These are phyloP conservation scores for Oxyria digyna DNA, from an alignment of 148 eudicot species.

Conservation along the genomic window DNA sequence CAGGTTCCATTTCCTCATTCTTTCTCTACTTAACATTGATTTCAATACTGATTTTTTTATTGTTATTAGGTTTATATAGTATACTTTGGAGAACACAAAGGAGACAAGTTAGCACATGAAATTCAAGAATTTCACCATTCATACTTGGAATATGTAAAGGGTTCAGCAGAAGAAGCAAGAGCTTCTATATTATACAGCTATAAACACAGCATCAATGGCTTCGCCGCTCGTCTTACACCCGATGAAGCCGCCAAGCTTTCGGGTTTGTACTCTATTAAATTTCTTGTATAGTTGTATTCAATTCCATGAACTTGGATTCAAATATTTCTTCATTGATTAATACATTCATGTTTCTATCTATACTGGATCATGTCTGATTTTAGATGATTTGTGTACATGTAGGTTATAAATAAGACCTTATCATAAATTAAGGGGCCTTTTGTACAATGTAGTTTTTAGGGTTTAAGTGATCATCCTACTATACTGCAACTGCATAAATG, in stretches of 20 bases:
- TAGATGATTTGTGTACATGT: neutral
- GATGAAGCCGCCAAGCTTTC: conserved; percentile 53
- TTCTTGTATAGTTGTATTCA: too few relatives aligned
- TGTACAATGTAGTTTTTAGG: too few relatives aligned
- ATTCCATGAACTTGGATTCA: neutral
- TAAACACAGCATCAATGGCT: conserved; percentile 76
- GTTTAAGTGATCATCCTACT: too few relatives aligned
- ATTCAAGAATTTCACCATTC: conserved; percentile 63
- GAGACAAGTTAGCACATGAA: conserved; percentile 42
- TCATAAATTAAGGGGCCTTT: too few relatives aligned
- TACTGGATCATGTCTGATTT: neutral
- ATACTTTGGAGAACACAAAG: conserved; percentile 62
- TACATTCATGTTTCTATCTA: neutral
- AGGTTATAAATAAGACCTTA: neutral
- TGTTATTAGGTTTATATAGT: conserved; percentile 56
- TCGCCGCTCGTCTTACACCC: conserved; percentile 66
- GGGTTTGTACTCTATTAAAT: conserved; percentile 22
- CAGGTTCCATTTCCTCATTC: conserved; percentile 16
- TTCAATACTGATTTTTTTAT: neutral
- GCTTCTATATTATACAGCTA: conserved; percentile 70
- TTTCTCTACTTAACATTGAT: neutral
- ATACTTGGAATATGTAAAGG: conserved; percentile 51
- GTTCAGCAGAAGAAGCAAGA: conserved; percentile 59
- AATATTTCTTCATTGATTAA: neutral
- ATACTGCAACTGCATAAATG: too few relatives aligned